These are phyloP conservation scores for Coelastrella sp. DNA, from an alignment of 139 green algal genomes.

Conservation along the genomic window DNA sequence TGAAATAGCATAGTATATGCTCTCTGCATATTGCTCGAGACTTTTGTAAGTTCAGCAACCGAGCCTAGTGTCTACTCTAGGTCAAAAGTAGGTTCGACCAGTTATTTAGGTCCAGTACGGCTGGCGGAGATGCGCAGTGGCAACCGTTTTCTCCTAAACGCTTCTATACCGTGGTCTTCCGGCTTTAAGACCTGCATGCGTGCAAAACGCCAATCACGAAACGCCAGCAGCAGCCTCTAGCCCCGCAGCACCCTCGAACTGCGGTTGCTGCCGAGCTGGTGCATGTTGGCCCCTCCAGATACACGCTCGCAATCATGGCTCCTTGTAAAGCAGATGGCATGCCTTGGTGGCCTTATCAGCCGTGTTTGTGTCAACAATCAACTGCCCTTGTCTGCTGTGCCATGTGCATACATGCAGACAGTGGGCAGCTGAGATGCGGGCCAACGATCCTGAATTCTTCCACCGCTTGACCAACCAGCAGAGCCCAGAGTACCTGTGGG, in stretches of 20 bases:
- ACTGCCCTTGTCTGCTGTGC: neutral
- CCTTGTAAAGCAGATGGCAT: too few species aligned
- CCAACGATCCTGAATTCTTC: conserved; percentile 66
- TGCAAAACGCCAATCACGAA: neutral
- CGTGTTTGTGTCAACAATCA: too few species aligned
- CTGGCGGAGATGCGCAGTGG: neutral
- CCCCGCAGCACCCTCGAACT: neutral
- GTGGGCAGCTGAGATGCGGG: conserved; percentile 53
- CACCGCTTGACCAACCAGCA: conserved; percentile 60
- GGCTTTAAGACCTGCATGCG: neutral
- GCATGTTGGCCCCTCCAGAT: too few species aligned
- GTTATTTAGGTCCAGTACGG: neutral
- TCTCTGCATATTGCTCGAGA: too few species aligned
- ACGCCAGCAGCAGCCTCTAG: neutral
- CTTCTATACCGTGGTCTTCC: neutral
- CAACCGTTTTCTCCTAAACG: neutral
- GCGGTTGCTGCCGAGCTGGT: neutral
- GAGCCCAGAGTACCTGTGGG: conserved; percentile 85
- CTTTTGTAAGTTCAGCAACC: neutral
- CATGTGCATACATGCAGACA: conserved; percentile 39
- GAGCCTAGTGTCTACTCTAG: neutral
- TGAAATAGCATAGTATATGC: too few species aligned
- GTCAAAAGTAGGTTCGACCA: conserved; percentile 8
- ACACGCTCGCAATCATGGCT: too few species aligned
- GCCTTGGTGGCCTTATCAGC: too few species aligned